A percentile compares a stretch with the other conserved stretches of the same genome.
Evolutionary conservation across 1,284 basidiomycete species (phyloP).

Genomic region (Ustilago hordei): DNA sequence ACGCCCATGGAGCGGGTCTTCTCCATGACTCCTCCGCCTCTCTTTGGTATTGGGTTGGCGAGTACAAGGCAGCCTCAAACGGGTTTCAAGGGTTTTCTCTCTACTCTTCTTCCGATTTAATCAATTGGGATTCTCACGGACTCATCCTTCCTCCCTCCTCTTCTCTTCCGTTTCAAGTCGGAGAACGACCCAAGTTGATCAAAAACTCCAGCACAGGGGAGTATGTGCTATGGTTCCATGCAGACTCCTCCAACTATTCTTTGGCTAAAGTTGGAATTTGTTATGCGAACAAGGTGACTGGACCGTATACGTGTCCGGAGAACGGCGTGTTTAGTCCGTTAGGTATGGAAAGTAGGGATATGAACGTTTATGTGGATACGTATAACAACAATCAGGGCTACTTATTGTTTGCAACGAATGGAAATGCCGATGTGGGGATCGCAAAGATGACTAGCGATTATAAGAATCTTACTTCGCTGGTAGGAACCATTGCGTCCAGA

Average conservation of each 20-base stretch:
- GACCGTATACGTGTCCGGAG: conserved; percentile 17
- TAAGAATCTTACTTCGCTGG: conserved; percentile 16
- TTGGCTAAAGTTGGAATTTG: conserved; percentile 34
- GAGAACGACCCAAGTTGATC: conserved; percentile 35
- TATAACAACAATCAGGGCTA: conserved; percentile 20
- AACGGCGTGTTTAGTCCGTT: conserved; percentile 31
- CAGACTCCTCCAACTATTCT: conserved; percentile 27
- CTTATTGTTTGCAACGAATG: conserved; percentile 30
- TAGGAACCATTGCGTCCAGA: conserved; percentile 10
- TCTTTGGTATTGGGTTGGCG: conserved; percentile 40
- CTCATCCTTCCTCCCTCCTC: conserved; percentile 26
- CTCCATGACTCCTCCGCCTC: conserved; percentile 8
- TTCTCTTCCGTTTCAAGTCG: conserved; percentile 28
- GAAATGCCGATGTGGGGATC: conserved; percentile 18
- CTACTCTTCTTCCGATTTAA: conserved; percentile 32
- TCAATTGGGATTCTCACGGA: conserved; percentile 33
- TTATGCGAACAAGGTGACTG: conserved; percentile 9
- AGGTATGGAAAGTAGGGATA: conserved; percentile 32
- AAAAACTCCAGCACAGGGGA: conserved; percentile 22
- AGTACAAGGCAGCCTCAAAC: conserved; percentile 21
- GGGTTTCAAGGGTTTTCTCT: conserved; percentile 34
- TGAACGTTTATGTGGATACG: conserved; percentile 33
- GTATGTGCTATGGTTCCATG: conserved; percentile 40
- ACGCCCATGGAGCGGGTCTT: conserved; percentile 31
- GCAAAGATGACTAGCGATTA: conserved; percentile 25